Evolutionary conservation across 805 yeast genomes (phyloP), one percentile per base, ranked within the genome.

Genomic region (Candida cerambycidarum): DNA sequence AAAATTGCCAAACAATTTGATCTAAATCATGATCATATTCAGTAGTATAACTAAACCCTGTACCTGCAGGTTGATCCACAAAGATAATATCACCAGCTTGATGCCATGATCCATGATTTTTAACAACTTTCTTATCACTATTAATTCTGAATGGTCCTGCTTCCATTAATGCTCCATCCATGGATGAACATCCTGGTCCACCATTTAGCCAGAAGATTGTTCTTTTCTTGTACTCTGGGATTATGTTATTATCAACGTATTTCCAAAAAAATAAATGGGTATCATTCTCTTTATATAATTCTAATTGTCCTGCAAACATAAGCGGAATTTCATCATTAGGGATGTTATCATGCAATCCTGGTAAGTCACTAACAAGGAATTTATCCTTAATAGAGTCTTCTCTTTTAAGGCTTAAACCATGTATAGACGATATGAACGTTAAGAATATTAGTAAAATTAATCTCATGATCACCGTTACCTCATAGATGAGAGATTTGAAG

Each of bases 101-200:
- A 59, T 82, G 80, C 98, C 99, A 93, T 2, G 93, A 76, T 0
- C 96, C 97, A 1, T 69, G 56, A 61, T 88, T 88, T 41, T 69
- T 62, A 11, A 58, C 62, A 7, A 88, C 73, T 39, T 71, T 59
- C 11, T 50, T 47, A 7, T 75, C 56, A 0, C 58, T 51, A 50
- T 69, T 65, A 14, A 89, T 75, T 41, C 96, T 71, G 33, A 89
- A 77, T 0, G 99, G 98, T 0, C 99, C 99, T 3, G 82, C 67
- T 61, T 93, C 99, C 79, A 90, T 79, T 50, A 93, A 59, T 0
- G 96, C 96, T 12, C 99, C 99, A 63, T 93, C 99, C 93, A 92
- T 81, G 0, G 97, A 89, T 1, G 97, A 89, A 61, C 99, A 93
- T 0, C 99, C 99, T 0, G 99, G 99, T 0, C 99, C 99, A 30